Evolutionary conservation across 768 basidiomycete genomes (phyloP), one percentile per base, ranked within the genome.

Genomic region (Pleurotus ostreatus): DNA sequence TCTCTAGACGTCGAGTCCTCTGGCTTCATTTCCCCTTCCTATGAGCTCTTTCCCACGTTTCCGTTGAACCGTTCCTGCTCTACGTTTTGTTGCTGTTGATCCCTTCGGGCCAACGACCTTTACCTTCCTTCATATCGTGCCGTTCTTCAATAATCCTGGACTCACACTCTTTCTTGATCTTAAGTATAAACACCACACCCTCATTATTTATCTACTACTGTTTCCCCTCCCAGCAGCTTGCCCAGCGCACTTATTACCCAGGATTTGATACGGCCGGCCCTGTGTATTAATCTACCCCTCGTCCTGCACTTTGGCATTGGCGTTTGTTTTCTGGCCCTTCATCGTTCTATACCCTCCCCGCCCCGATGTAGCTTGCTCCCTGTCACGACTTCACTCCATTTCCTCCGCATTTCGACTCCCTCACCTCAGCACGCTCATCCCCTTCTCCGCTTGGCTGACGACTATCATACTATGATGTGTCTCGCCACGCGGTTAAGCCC

Each of bases 261-360:
- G 51, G 51, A 53, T 53, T 53, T 41, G 51, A 53, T 53, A 53
- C 51, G 51, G 51, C 51, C 20, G 51, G 51, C 51, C 51, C 51
- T 53, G 51, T 53, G 51, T 53, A 53, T 41, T 40, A 39, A 23
- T 53, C 41, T 30, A 30, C 39, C 11, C 51, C 18, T 34, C 20
- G 30, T 30, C 48, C 22, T 41, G 34, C 51, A 16, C 26, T 13
- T 16, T 23, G 23, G 20, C 51, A 39, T 12, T 53, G 51, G 38
- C 18, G 30, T 52, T 53, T 18, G 12, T 5, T 30, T 22, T 38
- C 41, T 38, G 7, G 18, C 37, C 51, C 12, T 25, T 39, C 39
- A 41, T 53, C 18, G 51, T 53, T 53, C 51, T 22, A 53, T 53
- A 53, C 51, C 51, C 51, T 34, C 18, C 18, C 39, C 23, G 20